These are phyloP conservation scores for Aspergillus sojae DNA, from an alignment of 2,329 filamentous ascomycete genomes.

Conservation along the genomic window DNA sequence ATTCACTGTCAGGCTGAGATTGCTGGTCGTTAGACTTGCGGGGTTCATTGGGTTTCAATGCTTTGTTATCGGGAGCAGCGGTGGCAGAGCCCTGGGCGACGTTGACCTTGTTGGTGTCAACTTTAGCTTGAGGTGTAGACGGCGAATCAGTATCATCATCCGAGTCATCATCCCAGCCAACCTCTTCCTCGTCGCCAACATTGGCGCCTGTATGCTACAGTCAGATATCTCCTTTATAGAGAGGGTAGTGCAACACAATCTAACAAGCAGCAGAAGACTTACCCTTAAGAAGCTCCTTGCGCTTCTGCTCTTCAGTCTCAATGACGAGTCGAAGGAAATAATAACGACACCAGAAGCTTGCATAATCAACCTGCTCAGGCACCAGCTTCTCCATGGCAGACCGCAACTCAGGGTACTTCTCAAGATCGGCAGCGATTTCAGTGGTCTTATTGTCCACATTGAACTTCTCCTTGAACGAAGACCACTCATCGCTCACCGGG, in stretches of 20 bases:
- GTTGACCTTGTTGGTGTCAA: slow-evolving; percentile 36
- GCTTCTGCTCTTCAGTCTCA: slow-evolving; percentile 85
- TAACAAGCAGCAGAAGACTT: slow-evolving; percentile 35
- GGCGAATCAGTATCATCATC: slow-evolving; percentile 55
- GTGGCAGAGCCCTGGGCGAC: slow-evolving; percentile 31
- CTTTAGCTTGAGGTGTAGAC: slow-evolving; percentile 45
- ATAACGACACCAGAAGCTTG: slow-evolving; percentile 89
- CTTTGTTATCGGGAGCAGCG: slow-evolving; percentile 39
- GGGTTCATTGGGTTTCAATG: slow-evolving; percentile 65
- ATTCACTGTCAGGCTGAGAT: slow-evolving; percentile 89
- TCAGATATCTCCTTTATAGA: slow-evolving; percentile 9
- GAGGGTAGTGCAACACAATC: background rate
- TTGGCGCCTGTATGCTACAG: slow-evolving; percentile 38
- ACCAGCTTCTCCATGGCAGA: slow-evolving; percentile 93
- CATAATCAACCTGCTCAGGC: slow-evolving; percentile 88
- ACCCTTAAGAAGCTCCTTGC: slow-evolving; percentile 91
- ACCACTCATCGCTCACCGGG: slow-evolving; percentile 74
- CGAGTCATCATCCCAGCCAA: slow-evolving; percentile 72
- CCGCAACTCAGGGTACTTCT: slow-evolving; percentile 83
- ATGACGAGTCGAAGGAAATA: slow-evolving; percentile 93
- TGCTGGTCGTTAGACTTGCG: slow-evolving; percentile 83
- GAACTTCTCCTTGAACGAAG: slow-evolving; percentile 72
- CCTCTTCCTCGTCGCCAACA: slow-evolving; percentile 70
- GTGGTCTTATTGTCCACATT: slow-evolving; percentile 82
- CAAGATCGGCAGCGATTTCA: slow-evolving; percentile 77